Evolutionary conservation across 1,139 yeast genomes (phyloP).

Genomic region (Suhomyces anneliseae): DNA sequence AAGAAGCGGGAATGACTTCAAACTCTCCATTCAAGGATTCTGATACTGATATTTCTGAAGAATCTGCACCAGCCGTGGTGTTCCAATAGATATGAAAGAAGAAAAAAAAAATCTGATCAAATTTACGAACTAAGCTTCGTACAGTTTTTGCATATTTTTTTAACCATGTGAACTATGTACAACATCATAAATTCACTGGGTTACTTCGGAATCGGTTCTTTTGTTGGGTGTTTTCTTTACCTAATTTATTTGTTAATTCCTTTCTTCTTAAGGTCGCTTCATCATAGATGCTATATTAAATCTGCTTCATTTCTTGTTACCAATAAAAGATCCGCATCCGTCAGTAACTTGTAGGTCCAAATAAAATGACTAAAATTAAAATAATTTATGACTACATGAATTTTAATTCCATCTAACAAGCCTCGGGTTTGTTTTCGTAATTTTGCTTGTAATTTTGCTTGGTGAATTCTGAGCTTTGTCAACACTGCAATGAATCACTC

Average conservation of each 20-base stretch:
- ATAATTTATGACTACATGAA: too few species aligned
- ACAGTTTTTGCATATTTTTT: too few species aligned
- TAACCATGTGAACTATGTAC: too few species aligned
- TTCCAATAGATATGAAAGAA: slow-evolving; percentile 1
- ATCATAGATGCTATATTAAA: neutral
- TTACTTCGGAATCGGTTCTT: neutral
- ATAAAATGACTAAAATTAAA: too few species aligned
- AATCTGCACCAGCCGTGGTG: slow-evolving; percentile 7
- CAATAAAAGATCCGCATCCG: neutral
- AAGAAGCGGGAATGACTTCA: slow-evolving; percentile 10
- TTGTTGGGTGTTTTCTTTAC: neutral
- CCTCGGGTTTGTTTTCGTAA: too few species aligned
- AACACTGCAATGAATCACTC: too few species aligned
- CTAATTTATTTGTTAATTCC: neutral
- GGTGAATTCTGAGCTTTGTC: too few species aligned
- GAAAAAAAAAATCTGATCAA: too few species aligned
- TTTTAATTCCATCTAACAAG: too few species aligned
- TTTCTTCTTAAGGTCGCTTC: neutral
- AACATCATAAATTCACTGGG: neutral
- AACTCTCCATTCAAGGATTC: slow-evolving; percentile 8
- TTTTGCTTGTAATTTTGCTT: too few species aligned
- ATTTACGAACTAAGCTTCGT: too few species aligned
- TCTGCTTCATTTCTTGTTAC: slow-evolving; percentile 3
- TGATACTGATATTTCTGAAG: slow-evolving; percentile 1
- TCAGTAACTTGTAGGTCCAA: too few species aligned